Evolutionary conservation across 257 asterid species (phyloP).

Genomic region (Gentiana macrophylla): DNA sequence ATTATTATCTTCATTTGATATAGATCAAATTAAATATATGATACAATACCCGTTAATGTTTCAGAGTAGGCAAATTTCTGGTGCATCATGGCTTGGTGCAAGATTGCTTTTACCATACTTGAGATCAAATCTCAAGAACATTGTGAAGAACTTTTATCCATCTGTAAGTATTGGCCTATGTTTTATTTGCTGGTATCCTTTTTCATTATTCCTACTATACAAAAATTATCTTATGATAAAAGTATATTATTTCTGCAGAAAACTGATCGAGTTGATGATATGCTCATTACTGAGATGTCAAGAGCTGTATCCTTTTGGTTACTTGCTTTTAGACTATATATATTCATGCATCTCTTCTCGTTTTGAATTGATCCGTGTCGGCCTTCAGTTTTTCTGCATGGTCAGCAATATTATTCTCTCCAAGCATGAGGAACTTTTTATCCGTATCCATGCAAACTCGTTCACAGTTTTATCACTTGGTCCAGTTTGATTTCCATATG

Average conservation of each 20-base stretch:
- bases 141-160: slow-evolving; percentile 61
- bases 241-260: slow-evolving; percentile 32
- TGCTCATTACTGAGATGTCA: slow-evolving; percentile 65
- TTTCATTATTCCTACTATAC: slow-evolving; percentile 6
- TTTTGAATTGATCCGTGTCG: not conserved
- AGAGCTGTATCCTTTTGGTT: slow-evolving; percentile 81
- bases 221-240: not conserved
- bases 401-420: no score
- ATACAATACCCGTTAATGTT: slow-evolving; percentile 7
- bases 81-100: slow-evolving; percentile 76
- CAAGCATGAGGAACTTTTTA: no score
- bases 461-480: no score
- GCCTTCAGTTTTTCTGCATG: no score
- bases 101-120: slow-evolving; percentile 58
- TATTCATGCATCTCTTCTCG: not conserved
- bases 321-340: not conserved
- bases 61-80: slow-evolving; percentile 66
- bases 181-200: slow-evolving; percentile 5
- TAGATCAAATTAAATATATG: not conserved
- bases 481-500: no score
- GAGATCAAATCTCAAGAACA: slow-evolving; percentile 51
- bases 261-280: slow-evolving; percentile 54
- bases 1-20: not conserved
- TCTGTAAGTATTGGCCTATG: slow-evolving; percentile 36
- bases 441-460: no score